These are phyloP conservation scores for Pyrenula massariospora DNA, from an alignment of 495 filamentous ascomycete species.

Conservation along the genomic window DNA sequence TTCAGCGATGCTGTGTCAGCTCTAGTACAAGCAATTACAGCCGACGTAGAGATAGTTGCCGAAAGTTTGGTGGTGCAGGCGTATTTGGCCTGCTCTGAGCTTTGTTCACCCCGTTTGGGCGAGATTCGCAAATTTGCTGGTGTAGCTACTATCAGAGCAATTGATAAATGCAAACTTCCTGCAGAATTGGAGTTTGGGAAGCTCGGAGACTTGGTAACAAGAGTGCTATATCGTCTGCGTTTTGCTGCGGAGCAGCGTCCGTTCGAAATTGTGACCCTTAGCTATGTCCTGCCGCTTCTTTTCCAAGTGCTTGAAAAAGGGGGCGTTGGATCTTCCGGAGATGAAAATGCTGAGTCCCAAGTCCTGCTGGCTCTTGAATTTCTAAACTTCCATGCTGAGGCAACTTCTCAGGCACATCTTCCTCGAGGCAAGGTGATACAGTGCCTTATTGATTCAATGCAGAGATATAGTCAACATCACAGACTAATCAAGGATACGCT, in stretches of 20 bases:
- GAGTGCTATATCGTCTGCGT: conserved; percentile 80
- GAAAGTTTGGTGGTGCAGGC: conserved; percentile 68
- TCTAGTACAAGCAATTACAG: conserved; percentile 57
- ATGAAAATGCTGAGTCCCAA: conserved; percentile 77
- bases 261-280: conserved; percentile 74
- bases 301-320: conserved; percentile 63
- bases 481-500: conserved; percentile 88
- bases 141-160: conserved; percentile 68
- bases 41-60: conserved; percentile 69
- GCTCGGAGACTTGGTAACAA: conserved; percentile 74
- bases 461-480: conserved; percentile 83
- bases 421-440: conserved; percentile 63
- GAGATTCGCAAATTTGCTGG: conserved; percentile 70
- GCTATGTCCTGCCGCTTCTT: conserved; percentile 75
- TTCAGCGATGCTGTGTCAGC: conserved; percentile 64
- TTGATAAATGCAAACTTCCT: conserved; percentile 60
- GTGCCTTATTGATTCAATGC: conserved; percentile 68
- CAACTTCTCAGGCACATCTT: conserved; percentile 56
- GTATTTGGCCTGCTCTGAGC: conserved; percentile 65
- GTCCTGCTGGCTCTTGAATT: conserved; percentile 85
- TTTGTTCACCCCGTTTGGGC: conserved; percentile 65
- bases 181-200: conserved; percentile 63
- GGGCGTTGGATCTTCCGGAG: conserved; percentile 53
- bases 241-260: conserved; percentile 86
- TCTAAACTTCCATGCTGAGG: conserved; percentile 72